A percentile compares a stretch with the other conserved stretches of the same genome.
Evolutionary conservation across 208 protist species (phyloP).

Genomic region (Balamuthia mandrillaris): DNA sequence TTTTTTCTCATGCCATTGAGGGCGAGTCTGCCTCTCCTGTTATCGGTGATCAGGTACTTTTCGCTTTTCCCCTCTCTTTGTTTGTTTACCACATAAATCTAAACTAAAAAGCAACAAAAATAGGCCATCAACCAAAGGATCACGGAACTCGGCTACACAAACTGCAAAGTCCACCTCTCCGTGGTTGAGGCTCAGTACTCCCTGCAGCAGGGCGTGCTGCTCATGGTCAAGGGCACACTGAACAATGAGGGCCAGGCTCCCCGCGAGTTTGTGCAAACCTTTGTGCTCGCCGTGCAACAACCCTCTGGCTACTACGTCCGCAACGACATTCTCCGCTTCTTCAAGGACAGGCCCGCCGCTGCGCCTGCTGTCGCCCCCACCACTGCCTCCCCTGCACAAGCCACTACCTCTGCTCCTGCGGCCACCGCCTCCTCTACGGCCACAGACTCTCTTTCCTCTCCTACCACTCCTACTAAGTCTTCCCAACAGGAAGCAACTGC

Average conservation of each 20-base stretch:
- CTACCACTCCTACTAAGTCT: too few relatives aligned
- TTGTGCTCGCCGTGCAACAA: conserved; percentile 22
- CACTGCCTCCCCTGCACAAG: too few relatives aligned
- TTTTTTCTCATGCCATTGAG: background rate
- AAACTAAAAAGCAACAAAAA: background rate
- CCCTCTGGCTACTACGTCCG: conserved; percentile 26
- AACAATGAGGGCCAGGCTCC: background rate
- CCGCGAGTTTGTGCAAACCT: conserved; percentile 34
- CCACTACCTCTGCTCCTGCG: too few relatives aligned
- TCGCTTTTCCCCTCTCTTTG: background rate
- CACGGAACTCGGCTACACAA: background rate
- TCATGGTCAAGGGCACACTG: conserved; percentile 29
- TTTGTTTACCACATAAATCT: background rate
- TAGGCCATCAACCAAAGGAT: conserved; percentile 38
- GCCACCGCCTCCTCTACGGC: too few relatives aligned
- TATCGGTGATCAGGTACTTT: background rate
- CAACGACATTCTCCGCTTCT: conserved; percentile 42
- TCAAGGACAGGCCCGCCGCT: background rate
- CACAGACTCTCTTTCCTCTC: too few relatives aligned
- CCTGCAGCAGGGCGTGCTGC: background rate
- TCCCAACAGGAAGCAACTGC: too few relatives aligned
- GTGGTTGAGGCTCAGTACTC: conserved; percentile 15
- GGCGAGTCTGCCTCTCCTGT: background rate
- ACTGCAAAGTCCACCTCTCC: conserved; percentile 19
- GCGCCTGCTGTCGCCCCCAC: background rate